Base-by-base conservation (phyloP, 2,329 filamentous ascomycete genomes). In the Neoascochyta sp. region DNA sequence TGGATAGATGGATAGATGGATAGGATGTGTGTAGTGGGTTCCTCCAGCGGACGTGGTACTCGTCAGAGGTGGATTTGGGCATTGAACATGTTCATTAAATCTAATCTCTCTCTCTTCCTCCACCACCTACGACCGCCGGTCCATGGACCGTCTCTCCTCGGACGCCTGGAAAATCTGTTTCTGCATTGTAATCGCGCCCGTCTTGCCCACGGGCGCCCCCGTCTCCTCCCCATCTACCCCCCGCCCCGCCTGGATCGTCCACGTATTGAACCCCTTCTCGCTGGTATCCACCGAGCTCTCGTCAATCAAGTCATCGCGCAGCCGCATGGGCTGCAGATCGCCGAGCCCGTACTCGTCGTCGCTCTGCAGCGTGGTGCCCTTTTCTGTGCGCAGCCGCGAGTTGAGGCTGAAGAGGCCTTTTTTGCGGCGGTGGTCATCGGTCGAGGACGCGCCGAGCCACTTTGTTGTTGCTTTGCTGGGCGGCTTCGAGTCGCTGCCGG, bases 161-260 rank as follows among this genome's bases (percentile, higher is more conserved):
- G 45, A 43, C 16, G 46, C 40, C 26, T 50, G 36, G 21, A 44
- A 39, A 2, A 59, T 36, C 24, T 55, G 39, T n/a, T 35, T 55
- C 20, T 59, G 42, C 44, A 45, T 38, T 0, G 46, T 56, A 19
- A 60, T 57, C 3, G 47, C 45, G 5, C 47, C 50, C 7, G 34
- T 15, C 18, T 36, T 23, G 12, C 29, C 2, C 5, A 15, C 3
- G 9, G 35, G 35, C 12, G 34, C 16, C 9, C 8, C 19, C 9
- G 16, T 26, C 12, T 51, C 42, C 22, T 61, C 56, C 9, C 59
- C 49, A 12, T 50, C 56, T n/a, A 40, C 36, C 29, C 42, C 45
- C 5, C 52, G 41, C 3, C 57, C 45, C 5, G 43, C 44, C 6
- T 57, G 52, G 8, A 61, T 51, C 16, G 35, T 43, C 57, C 57